Evolutionary conservation across 169 alveolate genomes (phyloP).

Genomic region (Eimeria necatrix): DNA sequence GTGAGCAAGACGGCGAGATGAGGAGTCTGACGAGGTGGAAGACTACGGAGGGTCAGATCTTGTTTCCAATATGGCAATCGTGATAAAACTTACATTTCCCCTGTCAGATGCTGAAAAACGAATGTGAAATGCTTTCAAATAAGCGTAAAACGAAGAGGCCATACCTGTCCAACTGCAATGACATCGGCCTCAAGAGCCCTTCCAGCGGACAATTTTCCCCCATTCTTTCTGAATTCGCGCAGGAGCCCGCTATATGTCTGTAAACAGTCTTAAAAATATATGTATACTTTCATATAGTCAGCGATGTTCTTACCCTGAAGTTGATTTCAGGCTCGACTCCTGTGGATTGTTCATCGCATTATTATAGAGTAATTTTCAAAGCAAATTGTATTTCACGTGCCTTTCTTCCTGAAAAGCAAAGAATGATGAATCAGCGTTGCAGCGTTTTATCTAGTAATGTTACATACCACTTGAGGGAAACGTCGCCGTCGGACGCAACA

Average conservation of each 20-base stretch:
- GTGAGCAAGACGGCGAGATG: conserved; percentile 79
- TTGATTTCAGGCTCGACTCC: conserved; percentile 79
- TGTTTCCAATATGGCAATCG: not conserved
- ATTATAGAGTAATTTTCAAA: not conserved
- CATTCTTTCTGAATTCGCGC: conserved; percentile 48
- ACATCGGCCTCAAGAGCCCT: conserved; percentile 77
- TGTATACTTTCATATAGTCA: not conserved
- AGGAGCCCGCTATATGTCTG: conserved; percentile 79
- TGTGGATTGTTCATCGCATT: not conserved
- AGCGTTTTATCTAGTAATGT: no score
- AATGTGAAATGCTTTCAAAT: not conserved
- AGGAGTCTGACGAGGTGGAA: conserved; percentile 79
- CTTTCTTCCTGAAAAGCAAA: conserved; percentile 72
- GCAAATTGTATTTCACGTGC: conserved; percentile 57
- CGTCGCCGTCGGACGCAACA: conserved; percentile 69
- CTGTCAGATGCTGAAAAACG: conserved; percentile 74
- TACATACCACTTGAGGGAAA: conserved; percentile 68
- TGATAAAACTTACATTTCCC: conserved; percentile 68
- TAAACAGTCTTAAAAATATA: not conserved
- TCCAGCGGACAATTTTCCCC: conserved; percentile 69
- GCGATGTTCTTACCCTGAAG: conserved; percentile 63
- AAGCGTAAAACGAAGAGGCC: not conserved
- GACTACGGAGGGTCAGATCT: conserved; percentile 18
- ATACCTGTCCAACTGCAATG: conserved; percentile 76
- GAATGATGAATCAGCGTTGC: not conserved